A percentile compares a stretch with the other conserved stretches of the same genome.
Evolutionary conservation across 2,329 filamentous ascomycete genomes (phyloP).

Genomic region (Fusarium penzigii): DNA sequence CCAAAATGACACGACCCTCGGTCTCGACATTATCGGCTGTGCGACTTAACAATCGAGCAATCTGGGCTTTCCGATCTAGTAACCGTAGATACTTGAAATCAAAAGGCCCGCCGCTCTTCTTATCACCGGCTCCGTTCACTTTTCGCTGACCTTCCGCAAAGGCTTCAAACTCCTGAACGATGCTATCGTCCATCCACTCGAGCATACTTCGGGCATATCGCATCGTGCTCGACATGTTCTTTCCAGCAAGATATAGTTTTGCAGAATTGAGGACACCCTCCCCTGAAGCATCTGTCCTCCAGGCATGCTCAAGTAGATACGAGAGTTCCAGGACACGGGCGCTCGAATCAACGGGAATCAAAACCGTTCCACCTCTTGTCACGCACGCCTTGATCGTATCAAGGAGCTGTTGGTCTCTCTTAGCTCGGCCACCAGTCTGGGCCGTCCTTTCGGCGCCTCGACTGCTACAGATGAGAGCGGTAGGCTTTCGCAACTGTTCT

Average conservation of each 20-base stretch:
- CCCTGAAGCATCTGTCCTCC: conserved; percentile 65
- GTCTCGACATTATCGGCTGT: conserved; percentile 43
- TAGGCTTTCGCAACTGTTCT: conserved; percentile 89
- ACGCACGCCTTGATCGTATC: conserved; percentile 80
- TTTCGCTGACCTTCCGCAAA: conserved; percentile 55
- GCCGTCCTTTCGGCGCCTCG: conserved; percentile 73
- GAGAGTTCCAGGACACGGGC: conserved; percentile 91
- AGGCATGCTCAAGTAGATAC: conserved; percentile 90
- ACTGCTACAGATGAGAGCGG: conserved; percentile 89
- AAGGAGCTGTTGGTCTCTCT: conserved; percentile 82
- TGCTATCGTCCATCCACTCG: conserved; percentile 98
- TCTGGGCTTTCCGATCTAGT: conserved; percentile 77
- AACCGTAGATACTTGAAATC: conserved; percentile 85
- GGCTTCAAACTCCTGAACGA: conserved; percentile 88
- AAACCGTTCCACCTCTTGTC: conserved; percentile 79
- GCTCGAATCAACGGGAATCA: conserved; percentile 94
- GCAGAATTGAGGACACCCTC: conserved; percentile 54
- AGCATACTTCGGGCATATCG: conserved; percentile 92
- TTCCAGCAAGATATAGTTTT: conserved; percentile 80
- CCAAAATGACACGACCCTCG: conserved; percentile 75
- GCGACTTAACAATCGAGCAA: conserved; percentile 66
- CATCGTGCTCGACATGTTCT: conserved; percentile 85
- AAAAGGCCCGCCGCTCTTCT: conserved; percentile 71
- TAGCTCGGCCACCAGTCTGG: conserved; percentile 71
- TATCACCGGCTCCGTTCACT: conserved; percentile 48